These are phyloP conservation scores for Monascus ruber DNA, from an alignment of 2,329 filamentous ascomycete genomes.

Conservation along the genomic window DNA sequence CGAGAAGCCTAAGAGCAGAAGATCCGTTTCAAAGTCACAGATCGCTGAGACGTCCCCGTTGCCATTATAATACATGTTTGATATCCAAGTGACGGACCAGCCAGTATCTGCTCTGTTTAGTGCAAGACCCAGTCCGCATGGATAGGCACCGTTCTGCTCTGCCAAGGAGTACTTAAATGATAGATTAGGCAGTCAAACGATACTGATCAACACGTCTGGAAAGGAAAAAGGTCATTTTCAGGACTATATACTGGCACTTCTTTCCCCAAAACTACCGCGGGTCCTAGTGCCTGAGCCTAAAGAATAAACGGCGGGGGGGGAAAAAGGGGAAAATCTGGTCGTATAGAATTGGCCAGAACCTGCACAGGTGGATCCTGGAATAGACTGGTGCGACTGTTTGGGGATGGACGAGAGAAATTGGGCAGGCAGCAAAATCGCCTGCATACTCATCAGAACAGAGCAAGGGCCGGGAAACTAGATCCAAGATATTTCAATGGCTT, in stretches of 20 bases:
- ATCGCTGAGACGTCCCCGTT: conserved; percentile 54
- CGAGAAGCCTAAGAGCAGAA: conserved; percentile 42
- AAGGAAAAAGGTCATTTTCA: conserved; percentile 85
- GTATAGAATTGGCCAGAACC: conserved; percentile 29
- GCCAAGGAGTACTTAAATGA: conserved; percentile 37
- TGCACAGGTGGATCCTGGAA: conserved; percentile 80
- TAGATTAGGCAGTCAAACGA: conserved; percentile 53
- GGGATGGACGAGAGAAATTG: conserved; percentile 87
- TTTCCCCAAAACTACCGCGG: too few relatives aligned
- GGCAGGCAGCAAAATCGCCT: conserved; percentile 73
- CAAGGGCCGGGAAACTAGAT: conserved; percentile 55
- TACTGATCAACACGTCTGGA: conserved; percentile 75
- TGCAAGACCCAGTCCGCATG: conserved; percentile 55
- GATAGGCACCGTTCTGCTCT: conserved; percentile 34
- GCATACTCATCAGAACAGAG: conserved; percentile 74
- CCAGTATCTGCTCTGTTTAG: conserved; percentile 71
- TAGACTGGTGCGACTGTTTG: conserved; percentile 78
- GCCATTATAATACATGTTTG: conserved; percentile 74
- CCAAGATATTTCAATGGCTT: conserved; percentile 49
- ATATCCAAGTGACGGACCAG: conserved; percentile 78
- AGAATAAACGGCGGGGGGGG: conserved; percentile 9
- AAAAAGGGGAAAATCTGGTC: neutral
- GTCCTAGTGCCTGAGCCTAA: conserved; percentile 49
- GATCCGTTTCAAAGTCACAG: conserved; percentile 39
- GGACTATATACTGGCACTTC: conserved; percentile 29